Evolutionary conservation across 306 rosid species (phyloP).

Genomic region (Hylodesmum podocarpum): DNA sequence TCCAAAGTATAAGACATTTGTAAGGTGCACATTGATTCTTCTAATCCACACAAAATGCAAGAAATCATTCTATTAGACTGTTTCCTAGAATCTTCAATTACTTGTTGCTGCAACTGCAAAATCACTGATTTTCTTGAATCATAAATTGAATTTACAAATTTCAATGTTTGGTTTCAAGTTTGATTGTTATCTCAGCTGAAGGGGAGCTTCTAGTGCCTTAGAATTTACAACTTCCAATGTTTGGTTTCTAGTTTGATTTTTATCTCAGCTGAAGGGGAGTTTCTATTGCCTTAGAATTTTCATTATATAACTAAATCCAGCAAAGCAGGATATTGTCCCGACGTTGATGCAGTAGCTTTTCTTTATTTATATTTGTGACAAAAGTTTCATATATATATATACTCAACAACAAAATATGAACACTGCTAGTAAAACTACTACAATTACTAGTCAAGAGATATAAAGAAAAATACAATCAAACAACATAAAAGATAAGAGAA

Average conservation of each 20-base stretch:
- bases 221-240: background rate
- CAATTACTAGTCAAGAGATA: no score
- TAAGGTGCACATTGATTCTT: background rate
- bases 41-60: background rate
- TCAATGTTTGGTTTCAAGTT: background rate
- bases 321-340: background rate
- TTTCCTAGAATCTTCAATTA: background rate
- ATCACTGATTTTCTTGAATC: background rate
- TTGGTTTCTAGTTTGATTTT: background rate
- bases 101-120: background rate
- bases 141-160: background rate
- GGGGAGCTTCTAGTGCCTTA: background rate
- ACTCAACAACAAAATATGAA: background rate
- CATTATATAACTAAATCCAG: background rate
- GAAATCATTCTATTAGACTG: background rate
- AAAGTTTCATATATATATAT: constrained; percentile 7
- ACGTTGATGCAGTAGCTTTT: background rate
- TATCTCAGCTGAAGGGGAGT: background rate
- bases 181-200: background rate
- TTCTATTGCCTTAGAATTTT: background rate
- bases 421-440: background rate
- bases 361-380: background rate
- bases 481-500: background rate
- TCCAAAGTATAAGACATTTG: background rate
- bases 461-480: no score